Base-by-base conservation (phyloP, 2,329 filamentous ascomycete species). In the Macroventuria anomochaeta region DNA sequence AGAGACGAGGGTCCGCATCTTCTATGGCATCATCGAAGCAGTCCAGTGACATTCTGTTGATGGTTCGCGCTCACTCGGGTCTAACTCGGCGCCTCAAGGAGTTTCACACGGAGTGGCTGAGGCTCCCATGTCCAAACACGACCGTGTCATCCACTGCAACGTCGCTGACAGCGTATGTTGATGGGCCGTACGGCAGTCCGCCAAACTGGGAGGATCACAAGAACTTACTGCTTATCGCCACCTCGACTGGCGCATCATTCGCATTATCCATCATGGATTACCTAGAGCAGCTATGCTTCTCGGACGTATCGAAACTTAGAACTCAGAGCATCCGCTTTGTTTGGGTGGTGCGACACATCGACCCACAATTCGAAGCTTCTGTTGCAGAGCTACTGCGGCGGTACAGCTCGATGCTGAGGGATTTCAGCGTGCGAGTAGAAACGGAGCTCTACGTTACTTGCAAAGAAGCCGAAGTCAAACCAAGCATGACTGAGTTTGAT, bases 241-340 rank as follows among this genome's bases (percentile, higher is more conserved):
- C 63, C 1, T 68, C 66, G 10, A 66, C 66, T 2, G 69, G 69
- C 1, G 63, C 70, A 1, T 65, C 67, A 0, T 70, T 70, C 28
- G 57, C 54, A 0, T 34, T 71, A 0, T 60, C 67, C 1, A 61
- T 70, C 5, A 40, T 71, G 32, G 62, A 69, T 17, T 64, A 67
- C 25, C 50, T 71, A 0, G 63, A 64, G 29, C 62, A 67, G 29
- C 15, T 67, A 7, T 64, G 60, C 28, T 54, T 62, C 15, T 48
- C 47, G 2, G 47, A 51, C 0, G 17, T 34, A 1, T 13, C 37
- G 1, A n/a, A 40, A 1, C 21, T 67, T 1, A 47, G 13, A 10
- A 64, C 62, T 3, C 49, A 47, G 18, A 28, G 25, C 6, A 58
- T 71, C 0, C 56, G 33, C 6, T 62, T 71, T 17, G 33, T 70